Conservation (phyloP, 306 rosid genomes). For the Cyclanthera cordifolia region DNA sequence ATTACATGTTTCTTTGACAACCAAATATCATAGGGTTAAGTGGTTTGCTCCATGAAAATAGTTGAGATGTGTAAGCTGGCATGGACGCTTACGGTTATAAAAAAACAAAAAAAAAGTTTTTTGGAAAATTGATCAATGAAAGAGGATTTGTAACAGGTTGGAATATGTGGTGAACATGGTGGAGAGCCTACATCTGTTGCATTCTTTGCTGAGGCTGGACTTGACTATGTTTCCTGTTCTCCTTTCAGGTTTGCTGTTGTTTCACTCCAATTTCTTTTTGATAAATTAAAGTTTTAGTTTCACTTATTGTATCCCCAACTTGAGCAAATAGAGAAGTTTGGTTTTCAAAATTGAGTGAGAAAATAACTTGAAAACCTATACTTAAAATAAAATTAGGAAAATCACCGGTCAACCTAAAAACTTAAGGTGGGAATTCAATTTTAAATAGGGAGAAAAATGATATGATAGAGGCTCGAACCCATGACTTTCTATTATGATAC, state of each 20-base stretch:
- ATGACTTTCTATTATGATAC: too few relatives aligned
- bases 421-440: too few relatives aligned
- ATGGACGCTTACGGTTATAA: too few relatives aligned
- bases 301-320: neutral
- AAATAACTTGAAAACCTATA: neutral
- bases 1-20: too few relatives aligned
- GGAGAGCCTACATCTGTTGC: constrained; percentile 96
- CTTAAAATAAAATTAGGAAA: too few relatives aligned
- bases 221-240: constrained; percentile 95
- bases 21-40: too few relatives aligned
- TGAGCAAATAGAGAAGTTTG: neutral
- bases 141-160: constrained; percentile 42
- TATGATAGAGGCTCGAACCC: too few relatives aligned
- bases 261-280: neutral
- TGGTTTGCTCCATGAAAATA: too few relatives aligned
- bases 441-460: too few relatives aligned
- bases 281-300: neutral
- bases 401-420: too few relatives aligned
- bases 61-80: too few relatives aligned
- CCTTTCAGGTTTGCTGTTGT: constrained; percentile 61
- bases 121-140: neutral
- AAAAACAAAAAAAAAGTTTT: too few relatives aligned
- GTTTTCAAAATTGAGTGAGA: neutral
- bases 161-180: constrained; percentile 98
- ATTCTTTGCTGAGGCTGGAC: constrained; percentile 83